Base-by-base conservation (phyloP, 257 asterid genomes). In the Capsicum rhomboideum region DNA sequence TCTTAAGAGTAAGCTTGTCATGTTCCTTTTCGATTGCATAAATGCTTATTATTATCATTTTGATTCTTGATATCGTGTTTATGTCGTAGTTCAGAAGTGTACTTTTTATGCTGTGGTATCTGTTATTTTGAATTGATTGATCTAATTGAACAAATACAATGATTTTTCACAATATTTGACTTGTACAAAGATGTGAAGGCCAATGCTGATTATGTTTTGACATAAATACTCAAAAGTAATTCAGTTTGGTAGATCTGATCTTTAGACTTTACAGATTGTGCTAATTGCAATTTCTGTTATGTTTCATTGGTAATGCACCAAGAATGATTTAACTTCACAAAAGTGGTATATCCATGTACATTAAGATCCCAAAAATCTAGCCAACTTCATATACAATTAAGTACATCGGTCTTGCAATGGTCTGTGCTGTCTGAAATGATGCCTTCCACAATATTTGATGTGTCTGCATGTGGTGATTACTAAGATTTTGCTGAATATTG, bases 1-100 rank as follows among this genome's bases (percentile, higher is more conserved):
- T 83, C 93, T 96, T 53, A 94, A 94, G 93, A 92, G 99, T 96
- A 92, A 56, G 98, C 12, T 66, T 29, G 29, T 87, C 82, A 26
- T 77, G 63, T 80, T 66, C 53, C 81, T 72, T 78, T 85, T 69
- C 44, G 46, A 42, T 80, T 83, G 61, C 46, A 52, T 82, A 63
- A 12, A 11, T 82, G 54, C 20, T 71, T 59, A 11, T 83, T n/a
- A 69, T 69, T 72, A 53, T 55, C 63, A 18, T 26, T 83, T 26
- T 54, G 82, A 14, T 26, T 31, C 82, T 40, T 78, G 78, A 74
- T 82, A 50, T 77, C 13, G 16, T 77, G 81, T 53, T 75, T 2
- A 49, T 40, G 18, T 10, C 18, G 6, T 44, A 21, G 80, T 49
- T 49, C 16, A 8, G 11, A 74, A 44, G 58, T 74, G 16, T 46